Conservation (phyloP, 371 early-diverging fungal species). For the Mucor piriformis region DNA sequence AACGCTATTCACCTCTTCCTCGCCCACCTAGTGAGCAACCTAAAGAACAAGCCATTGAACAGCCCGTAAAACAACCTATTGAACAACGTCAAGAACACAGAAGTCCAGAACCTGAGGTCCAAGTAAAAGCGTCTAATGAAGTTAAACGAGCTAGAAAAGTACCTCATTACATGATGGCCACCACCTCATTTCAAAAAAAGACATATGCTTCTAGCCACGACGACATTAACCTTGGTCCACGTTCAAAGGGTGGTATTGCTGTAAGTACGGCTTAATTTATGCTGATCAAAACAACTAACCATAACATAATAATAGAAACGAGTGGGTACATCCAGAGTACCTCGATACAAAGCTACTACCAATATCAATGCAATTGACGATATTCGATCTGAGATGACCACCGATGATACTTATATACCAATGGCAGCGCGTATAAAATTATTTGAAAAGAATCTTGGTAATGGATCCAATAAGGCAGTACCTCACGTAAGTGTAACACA, state of each 20-base stretch:
- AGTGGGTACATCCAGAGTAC: constrained; percentile 19
- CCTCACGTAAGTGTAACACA: constrained; percentile 9
- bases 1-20: neutral
- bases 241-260: constrained; percentile 13
- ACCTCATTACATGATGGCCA: constrained; percentile 30
- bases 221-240: neutral
- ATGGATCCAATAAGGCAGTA: constrained; percentile 16
- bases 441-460: constrained; percentile 30
- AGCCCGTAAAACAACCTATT: neutral
- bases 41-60: neutral
- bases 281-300: neutral
- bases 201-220: neutral
- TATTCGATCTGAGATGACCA: constrained; percentile 19
- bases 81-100: neutral
- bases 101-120: neutral
- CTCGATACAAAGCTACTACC: constrained; percentile 20
- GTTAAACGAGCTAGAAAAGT: neutral
- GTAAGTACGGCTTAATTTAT: constrained; percentile 1
- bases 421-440: constrained; percentile 29
- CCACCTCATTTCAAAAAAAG: constrained; percentile 9
- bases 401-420: constrained; percentile 24
- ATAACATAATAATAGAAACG: constrained; percentile 21
- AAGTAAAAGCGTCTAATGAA: no score
- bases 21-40: neutral
- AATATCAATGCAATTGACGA: constrained; percentile 22